These are phyloP conservation scores for Priceomyces melissophilus DNA, from an alignment of 805 yeast species.

Conservation along the genomic window DNA sequence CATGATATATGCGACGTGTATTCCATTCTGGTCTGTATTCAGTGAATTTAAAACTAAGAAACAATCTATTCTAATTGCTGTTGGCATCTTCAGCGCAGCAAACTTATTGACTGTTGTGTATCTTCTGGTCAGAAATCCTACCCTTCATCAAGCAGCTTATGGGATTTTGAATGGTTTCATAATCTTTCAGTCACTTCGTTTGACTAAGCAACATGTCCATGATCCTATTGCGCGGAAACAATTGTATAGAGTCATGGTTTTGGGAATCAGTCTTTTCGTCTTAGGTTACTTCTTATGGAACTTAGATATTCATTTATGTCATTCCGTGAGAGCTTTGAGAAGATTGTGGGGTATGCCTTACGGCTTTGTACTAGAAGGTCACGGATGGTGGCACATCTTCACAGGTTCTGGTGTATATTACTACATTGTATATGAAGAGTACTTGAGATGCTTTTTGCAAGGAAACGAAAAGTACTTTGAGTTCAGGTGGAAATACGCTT, in stretches of 20 bases:
- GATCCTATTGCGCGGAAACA: conserved; percentile 45
- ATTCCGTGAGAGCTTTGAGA: conserved; percentile 53
- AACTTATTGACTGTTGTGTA: conserved; percentile 66
- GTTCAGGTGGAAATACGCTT: conserved; percentile 55
- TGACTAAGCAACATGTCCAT: conserved; percentile 52
- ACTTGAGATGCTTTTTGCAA: conserved; percentile 63
- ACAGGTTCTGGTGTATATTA: conserved; percentile 86
- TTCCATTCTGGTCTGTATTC: conserved; percentile 85
- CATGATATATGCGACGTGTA: conserved; percentile 96
- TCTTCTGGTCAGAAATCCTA: conserved; percentile 72
- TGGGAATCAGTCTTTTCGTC: conserved; percentile 62
- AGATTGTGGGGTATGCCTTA: conserved; percentile 74
- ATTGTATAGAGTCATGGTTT: conserved; percentile 51
- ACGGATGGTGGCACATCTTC: conserved; percentile 96
- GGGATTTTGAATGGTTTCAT: conserved; percentile 75
- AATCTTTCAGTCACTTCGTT: conserved; percentile 53
- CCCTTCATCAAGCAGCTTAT: conserved; percentile 84
- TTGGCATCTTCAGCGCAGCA: conserved; percentile 51
- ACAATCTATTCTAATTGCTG: conserved; percentile 44
- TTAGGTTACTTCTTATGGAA: conserved; percentile 87
- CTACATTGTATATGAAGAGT: conserved; percentile 76
- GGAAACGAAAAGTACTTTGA: conserved; percentile 54
- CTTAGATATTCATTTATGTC: conserved; percentile 78
- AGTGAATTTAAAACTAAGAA: conserved; percentile 48
- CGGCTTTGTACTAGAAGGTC: conserved; percentile 85